Evolutionary conservation across 176 grass and related monocot genomes (phyloP).

Genomic region (Aegilops sharonensis): DNA sequence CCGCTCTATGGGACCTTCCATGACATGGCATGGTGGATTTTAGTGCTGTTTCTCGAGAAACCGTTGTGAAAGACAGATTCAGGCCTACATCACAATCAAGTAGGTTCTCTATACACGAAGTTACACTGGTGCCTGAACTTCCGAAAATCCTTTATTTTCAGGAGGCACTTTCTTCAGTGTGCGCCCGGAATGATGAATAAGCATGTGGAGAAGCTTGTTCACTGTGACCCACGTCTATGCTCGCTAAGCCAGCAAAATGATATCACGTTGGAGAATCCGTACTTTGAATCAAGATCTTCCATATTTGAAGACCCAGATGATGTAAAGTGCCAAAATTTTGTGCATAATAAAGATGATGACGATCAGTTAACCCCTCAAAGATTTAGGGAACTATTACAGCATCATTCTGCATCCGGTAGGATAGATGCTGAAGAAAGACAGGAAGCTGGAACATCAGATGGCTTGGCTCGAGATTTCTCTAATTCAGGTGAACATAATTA

Average conservation of each 20-base stretch:
- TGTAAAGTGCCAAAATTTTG: constrained; percentile 31
- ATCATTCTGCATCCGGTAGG: constrained; percentile 24
- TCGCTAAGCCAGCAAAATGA: constrained; percentile 48
- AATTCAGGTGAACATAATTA: constrained; percentile 40
- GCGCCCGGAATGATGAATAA: constrained; percentile 63
- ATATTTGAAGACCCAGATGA: constrained; percentile 59
- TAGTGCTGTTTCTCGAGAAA: not conserved
- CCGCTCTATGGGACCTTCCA: not conserved
- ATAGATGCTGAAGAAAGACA: constrained; percentile 39
- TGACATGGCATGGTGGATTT: not conserved
- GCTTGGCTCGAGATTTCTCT: constrained; percentile 20
- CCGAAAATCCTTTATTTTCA: constrained; percentile 30
- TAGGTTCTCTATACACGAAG: not conserved
- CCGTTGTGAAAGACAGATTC: not conserved
- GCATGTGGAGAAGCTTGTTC: constrained; percentile 70
- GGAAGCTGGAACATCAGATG: constrained; percentile 6
- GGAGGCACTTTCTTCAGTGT: constrained; percentile 70
- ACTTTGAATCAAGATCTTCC: constrained; percentile 53
- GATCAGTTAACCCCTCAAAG: constrained; percentile 23
- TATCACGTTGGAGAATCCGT: constrained; percentile 48
- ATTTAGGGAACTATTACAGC: not conserved
- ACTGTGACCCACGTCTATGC: constrained; percentile 55
- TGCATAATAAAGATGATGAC: constrained; percentile 17
- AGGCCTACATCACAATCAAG: not conserved
- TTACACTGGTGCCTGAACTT: not conserved